Evolutionary conservation across 768 basidiomycete species (phyloP).

Genomic region (Pulveroboletus frians): DNA sequence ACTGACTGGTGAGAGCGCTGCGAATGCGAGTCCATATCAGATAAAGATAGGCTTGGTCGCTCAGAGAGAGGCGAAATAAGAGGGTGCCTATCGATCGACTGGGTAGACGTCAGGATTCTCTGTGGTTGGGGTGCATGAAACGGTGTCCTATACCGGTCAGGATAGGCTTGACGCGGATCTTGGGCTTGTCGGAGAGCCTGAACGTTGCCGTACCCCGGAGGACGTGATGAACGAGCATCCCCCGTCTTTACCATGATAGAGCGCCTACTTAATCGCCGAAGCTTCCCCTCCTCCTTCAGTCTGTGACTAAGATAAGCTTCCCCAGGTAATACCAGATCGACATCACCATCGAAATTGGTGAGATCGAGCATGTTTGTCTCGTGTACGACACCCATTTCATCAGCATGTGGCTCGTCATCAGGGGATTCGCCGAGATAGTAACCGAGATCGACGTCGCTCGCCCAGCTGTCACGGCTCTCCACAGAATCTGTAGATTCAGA

Average conservation of each 20-base stretch:
- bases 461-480: constrained; percentile 29
- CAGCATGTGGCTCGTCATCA: constrained; percentile 25
- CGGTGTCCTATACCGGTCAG: neutral
- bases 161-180: neutral
- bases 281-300: constrained; percentile 57
- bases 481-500: constrained; percentile 23
- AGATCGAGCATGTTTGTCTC: constrained; percentile 56
- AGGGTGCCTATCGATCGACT: constrained; percentile 20
- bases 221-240: constrained; percentile 5
- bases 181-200: neutral
- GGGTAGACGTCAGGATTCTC: constrained; percentile 2
- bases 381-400: constrained; percentile 35
- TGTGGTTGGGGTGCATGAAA: neutral
- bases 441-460: constrained; percentile 38
- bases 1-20: constrained; percentile 9
- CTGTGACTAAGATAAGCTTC: constrained; percentile 49
- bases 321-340: constrained; percentile 51
- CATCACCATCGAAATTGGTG: constrained; percentile 77
- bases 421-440: constrained; percentile 37
- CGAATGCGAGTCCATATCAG: constrained; percentile 12
- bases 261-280: constrained; percentile 42
- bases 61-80: constrained; percentile 20
- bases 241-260: constrained; percentile 6
- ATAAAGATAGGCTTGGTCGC: constrained; percentile 5
- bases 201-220: neutral